Base-by-base conservation (phyloP, 306 rosid species). In the Begonia masoniana region DNA sequence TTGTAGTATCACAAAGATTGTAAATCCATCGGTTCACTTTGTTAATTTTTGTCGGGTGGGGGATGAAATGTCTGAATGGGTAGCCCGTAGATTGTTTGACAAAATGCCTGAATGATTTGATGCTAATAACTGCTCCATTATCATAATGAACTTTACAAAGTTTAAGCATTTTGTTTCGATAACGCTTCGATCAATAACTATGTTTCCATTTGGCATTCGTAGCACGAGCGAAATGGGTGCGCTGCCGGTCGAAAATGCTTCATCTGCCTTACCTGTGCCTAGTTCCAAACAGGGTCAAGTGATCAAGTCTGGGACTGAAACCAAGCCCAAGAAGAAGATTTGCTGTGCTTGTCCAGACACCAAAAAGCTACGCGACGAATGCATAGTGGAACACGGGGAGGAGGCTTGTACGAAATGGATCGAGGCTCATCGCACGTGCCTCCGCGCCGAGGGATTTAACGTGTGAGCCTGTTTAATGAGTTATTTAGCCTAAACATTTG, bases 351-450 rank as follows among this genome's bases (percentile, higher is more conserved):
- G 95, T 68, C 97, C 88, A 0, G 95, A 82, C 17, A 61, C 79
- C n/a, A 85, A 83, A 65, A 81, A 54, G 76, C 64, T 85, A 52
- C 67, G 96, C 49, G 97, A 86, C 63, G 96, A 91, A 58, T 91
- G 97, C 69, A 77, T 91, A 13, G 94, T 81, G 13, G 82, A 85
- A 71, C 84, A 86, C n/a, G 97, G 96, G 26, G 88, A 91, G 70
- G 78, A 68, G 0, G 83, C 86, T 55, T 91, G 96, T 59, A 24
- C 75, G 5, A 85, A 85, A 63, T 91, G 94, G 96, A 85, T 91
- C 3, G 88, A 91, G 65, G 97, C 97, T 65, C 94, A 83, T 64
- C 74, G 70, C 16, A 51, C 16, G 54, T 85, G 97, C 73, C 96
- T 91, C 14, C 96, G 96, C 2, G 71, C 91, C 1, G 94, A 85